Percentiles rank a stretch among this genome's conserved stretches.
phyloP scores from a whole-genome alignment of 306 rosid species.

The Clitoria ternatea region DNA sequence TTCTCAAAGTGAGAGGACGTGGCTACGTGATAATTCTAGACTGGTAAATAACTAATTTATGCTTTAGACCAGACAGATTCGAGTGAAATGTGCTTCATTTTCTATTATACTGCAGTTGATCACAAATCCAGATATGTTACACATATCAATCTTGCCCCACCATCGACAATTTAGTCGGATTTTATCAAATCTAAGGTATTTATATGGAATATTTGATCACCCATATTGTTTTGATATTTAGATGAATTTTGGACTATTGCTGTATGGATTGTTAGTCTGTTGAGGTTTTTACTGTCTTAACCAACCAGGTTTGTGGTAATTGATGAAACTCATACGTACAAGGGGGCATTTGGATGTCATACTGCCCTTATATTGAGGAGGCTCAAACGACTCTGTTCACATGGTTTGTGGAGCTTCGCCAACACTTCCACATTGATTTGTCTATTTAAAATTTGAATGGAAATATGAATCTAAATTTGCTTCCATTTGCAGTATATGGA shows the following conservation, averaged over 20 bases:
- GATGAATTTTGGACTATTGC: conserved; percentile 19
- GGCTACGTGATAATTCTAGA: conserved; percentile 74
- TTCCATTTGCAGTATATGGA: conserved; percentile 77
- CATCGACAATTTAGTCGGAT: conserved; percentile 70
- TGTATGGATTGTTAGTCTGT: background rate
- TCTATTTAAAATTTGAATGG: conserved; percentile 17
- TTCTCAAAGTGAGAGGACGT: conserved; percentile 53
- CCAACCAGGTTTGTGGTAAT: conserved; percentile 69
- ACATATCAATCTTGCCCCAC: conserved; percentile 82
- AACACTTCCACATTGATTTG: conserved; percentile 19
- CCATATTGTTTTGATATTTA: conserved; percentile 12
- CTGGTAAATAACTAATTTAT: conserved; percentile 52
- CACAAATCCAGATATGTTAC: conserved; percentile 98
- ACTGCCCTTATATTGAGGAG: conserved; percentile 82
- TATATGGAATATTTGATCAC: conserved; percentile 7
- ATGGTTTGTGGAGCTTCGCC: conserved; percentile 45
- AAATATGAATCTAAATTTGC: conserved; percentile 16
- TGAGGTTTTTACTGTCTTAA: conserved; percentile 22
- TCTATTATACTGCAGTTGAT: conserved; percentile 58
- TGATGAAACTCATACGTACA: conserved; percentile 88
- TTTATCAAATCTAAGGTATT: conserved; percentile 78
- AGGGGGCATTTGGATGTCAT: conserved; percentile 98
- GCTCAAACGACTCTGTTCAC: conserved; percentile 75
- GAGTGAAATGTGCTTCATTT: conserved; percentile 29
- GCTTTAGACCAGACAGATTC: background rate